A percentile compares a stretch with the other conserved stretches of the same genome.
phyloP scores from a whole-genome alignment of 2,329 filamentous ascomycete species.

The Fusarium palustre region DNA sequence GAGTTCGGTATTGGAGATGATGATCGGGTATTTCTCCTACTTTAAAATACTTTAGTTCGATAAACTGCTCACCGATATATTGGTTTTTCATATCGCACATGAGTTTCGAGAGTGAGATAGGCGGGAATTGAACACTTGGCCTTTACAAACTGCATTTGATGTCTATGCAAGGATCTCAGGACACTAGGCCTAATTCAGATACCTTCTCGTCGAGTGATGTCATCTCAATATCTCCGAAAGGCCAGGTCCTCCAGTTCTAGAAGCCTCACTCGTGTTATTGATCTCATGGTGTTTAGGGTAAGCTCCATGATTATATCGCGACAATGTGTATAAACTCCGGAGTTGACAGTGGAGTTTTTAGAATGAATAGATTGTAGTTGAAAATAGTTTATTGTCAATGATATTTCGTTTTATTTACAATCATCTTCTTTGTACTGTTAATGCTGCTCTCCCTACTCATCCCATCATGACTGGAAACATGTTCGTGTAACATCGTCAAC shows the following conservation, averaged over 20 bases:
- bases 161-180: neutral
- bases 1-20: too few species aligned
- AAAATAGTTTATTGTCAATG: too few species aligned
- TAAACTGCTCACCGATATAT: too few species aligned
- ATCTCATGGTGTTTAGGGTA: neutral
- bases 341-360: neutral
- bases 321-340: neutral
- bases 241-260: neutral
- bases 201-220: neutral
- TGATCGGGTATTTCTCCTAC: too few species aligned
- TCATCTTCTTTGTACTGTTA: accelerated
- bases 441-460: neutral
- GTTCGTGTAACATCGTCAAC: too few species aligned
- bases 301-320: neutral
- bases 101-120: too few species aligned
- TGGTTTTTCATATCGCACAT: too few species aligned
- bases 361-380: accelerated
- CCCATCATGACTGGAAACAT: too few species aligned
- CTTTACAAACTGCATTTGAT: neutral
- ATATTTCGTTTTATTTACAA: too few species aligned
- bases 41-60: too few species aligned
- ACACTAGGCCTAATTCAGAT: neutral
- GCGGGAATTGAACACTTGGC: too few species aligned
- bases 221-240: neutral
- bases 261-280: accelerated